A percentile compares a stretch with the other conserved stretches of the same genome.
phyloP scores from a whole-genome alignment of 2,329 filamentous ascomycete genomes.

The Hypoxylon sp. region DNA sequence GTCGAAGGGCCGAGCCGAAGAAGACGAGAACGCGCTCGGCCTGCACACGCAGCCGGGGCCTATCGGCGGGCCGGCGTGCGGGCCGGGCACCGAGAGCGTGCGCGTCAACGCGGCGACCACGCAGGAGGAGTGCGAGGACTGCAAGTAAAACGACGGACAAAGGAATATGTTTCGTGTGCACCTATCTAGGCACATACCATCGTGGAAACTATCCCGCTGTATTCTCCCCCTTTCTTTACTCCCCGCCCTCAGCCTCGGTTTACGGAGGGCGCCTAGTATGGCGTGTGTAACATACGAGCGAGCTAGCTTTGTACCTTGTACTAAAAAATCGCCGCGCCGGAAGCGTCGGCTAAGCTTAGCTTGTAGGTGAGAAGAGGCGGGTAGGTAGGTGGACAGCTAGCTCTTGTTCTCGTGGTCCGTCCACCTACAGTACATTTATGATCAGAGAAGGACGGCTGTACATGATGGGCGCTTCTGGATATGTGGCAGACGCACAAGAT shows the following conservation, averaged over 20 bases:
- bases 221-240: not conserved
- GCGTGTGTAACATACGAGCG: not conserved
- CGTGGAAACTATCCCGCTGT: not conserved
- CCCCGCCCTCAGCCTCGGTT: too few relatives aligned
- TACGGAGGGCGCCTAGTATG: too few relatives aligned
- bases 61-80: constrained; percentile 10
- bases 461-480: not conserved
- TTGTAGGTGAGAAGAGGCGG: not conserved
- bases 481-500: not conserved
- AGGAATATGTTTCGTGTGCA: not conserved
- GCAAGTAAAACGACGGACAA: constrained; percentile 38
- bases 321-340: too few relatives aligned
- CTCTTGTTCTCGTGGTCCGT: not conserved
- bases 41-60: constrained; percentile 13
- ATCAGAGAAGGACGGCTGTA: not conserved
- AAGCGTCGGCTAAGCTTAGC: not conserved
- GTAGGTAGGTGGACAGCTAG: not conserved
- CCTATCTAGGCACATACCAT: not conserved
- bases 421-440: not conserved
- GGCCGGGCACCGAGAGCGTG: constrained; percentile 15
- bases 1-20: constrained; percentile 1
- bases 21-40: constrained; percentile 14
- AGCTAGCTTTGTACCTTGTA: not conserved
- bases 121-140: constrained; percentile 48
- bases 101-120: constrained; percentile 6